These are phyloP conservation scores for Neurospora sp. DNA, from an alignment of 2,329 filamentous ascomycete species.

Conservation along the genomic window DNA sequence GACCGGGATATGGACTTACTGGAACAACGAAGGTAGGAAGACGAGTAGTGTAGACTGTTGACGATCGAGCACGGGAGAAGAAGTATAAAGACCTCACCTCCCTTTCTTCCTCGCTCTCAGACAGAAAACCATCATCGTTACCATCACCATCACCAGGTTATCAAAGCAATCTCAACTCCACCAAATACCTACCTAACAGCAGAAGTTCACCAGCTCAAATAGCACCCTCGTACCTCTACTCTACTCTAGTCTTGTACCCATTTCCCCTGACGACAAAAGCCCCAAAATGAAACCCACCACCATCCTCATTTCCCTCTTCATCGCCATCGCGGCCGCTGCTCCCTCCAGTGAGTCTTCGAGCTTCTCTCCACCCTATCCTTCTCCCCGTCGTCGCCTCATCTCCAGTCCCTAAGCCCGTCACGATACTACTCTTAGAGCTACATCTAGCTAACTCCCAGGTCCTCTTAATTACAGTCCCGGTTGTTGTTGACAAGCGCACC, in stretches of 20 bases:
- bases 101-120: not conserved
- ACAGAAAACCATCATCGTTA: too few relatives aligned
- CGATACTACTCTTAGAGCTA: too few relatives aligned
- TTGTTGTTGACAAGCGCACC: not conserved
- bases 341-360: too few relatives aligned
- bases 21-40: not conserved
- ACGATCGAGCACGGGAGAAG: not conserved
- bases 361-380: not conserved
- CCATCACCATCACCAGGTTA: too few relatives aligned
- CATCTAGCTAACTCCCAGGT: too few relatives aligned
- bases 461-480: not conserved
- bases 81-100: not conserved
- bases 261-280: too few relatives aligned
- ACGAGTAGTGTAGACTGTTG: not conserved
- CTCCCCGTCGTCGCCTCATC: too few relatives aligned
- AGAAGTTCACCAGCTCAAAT: not conserved
- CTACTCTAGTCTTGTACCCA: too few relatives aligned
- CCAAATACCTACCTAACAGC: not conserved
- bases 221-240: too few relatives aligned
- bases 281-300: not conserved
- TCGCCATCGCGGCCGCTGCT: not conserved
- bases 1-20: not conserved
- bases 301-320: not conserved
- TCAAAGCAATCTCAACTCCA: not conserved
- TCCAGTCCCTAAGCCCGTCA: too few relatives aligned